Conservation (phyloP, 1,284 basidiomycete genomes). For the Cryptococcus wingfieldii region DNA sequence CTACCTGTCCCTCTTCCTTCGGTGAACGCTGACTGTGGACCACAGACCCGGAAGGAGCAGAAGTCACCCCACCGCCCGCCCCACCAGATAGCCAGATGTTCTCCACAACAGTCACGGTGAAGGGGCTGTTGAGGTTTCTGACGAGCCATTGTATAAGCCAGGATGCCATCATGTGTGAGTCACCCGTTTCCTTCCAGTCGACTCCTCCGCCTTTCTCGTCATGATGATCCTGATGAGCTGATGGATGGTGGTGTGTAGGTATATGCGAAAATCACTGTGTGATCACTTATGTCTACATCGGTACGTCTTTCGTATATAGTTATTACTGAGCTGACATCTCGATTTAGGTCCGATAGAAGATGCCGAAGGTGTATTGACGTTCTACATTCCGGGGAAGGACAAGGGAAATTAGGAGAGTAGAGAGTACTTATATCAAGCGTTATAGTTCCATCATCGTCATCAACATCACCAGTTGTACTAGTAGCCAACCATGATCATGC, state of each 20-base stretch:
- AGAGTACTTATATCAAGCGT: too few relatives aligned
- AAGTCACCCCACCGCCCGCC: slow-evolving; percentile 33
- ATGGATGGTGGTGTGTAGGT: slow-evolving; percentile 52
- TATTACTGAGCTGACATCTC: neutral
- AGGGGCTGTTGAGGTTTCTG: slow-evolving; percentile 76
- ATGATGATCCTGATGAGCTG: neutral
- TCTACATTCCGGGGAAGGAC: slow-evolving; percentile 65
- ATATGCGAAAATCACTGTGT: slow-evolving; percentile 79
- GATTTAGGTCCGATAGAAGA: slow-evolving; percentile 62
- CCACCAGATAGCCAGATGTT: slow-evolving; percentile 59
- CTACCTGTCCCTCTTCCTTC: neutral
- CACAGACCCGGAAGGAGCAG: slow-evolving; percentile 19
- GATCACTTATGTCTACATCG: slow-evolving; percentile 86
- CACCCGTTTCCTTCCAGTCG: neutral
- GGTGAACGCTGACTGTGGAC: neutral
- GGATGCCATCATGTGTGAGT: slow-evolving; percentile 76
- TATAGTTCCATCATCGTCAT: too few relatives aligned
- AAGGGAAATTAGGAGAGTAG: slow-evolving; percentile 9
- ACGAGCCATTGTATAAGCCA: slow-evolving; percentile 78
- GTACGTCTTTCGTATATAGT: slow-evolving; percentile 24
- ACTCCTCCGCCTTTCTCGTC: neutral
- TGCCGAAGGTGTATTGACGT: slow-evolving; percentile 79
- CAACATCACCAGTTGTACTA: too few relatives aligned
- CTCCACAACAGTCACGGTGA: slow-evolving; percentile 65
- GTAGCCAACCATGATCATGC: neutral